Evolutionary conservation across 495 filamentous ascomycete genomes (phyloP).

Genomic region (Margaritispora aquatica): DNA sequence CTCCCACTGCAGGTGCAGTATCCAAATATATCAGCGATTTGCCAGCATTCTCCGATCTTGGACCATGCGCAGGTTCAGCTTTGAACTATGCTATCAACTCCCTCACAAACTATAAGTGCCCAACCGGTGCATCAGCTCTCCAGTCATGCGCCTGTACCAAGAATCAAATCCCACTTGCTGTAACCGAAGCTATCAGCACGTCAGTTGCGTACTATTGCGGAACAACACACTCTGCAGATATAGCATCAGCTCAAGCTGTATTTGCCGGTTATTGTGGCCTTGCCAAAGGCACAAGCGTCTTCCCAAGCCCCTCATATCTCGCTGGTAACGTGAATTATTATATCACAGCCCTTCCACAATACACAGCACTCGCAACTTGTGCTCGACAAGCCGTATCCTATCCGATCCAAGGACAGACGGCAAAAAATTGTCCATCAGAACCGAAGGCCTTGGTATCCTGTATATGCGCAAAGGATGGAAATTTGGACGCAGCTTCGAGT

Average conservation of each 20-base stretch:
- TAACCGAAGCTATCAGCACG: conserved; percentile 33
- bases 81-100: conserved; percentile 34
- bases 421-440: conserved; percentile 33
- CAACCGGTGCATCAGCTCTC: conserved; percentile 31
- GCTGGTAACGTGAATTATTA: conserved; percentile 45
- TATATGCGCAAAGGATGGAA: conserved; percentile 39
- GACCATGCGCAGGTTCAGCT: conserved; percentile 35
- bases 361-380: conserved; percentile 35
- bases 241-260: conserved; percentile 39
- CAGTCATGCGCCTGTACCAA: conserved; percentile 43
- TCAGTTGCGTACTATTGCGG: conserved; percentile 35
- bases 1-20: conserved; percentile 37
- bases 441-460: conserved; percentile 41
- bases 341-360: conserved; percentile 41
- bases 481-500: conserved; percentile 31
- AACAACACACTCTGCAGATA: conserved; percentile 30
- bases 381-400: conserved; percentile 35
- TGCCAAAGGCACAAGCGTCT: conserved; percentile 36
- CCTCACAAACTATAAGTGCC: conserved; percentile 30
- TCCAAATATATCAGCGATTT: conserved; percentile 41
- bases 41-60: conserved; percentile 33
- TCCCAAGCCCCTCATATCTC: conserved; percentile 36
- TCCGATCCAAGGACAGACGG: conserved; percentile 34
- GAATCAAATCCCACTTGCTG: conserved; percentile 35
- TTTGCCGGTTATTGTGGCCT: conserved; percentile 43